These are phyloP conservation scores for Cryptosporidium bovis DNA, from an alignment of 169 alveolate species.

Conservation along the genomic window DNA sequence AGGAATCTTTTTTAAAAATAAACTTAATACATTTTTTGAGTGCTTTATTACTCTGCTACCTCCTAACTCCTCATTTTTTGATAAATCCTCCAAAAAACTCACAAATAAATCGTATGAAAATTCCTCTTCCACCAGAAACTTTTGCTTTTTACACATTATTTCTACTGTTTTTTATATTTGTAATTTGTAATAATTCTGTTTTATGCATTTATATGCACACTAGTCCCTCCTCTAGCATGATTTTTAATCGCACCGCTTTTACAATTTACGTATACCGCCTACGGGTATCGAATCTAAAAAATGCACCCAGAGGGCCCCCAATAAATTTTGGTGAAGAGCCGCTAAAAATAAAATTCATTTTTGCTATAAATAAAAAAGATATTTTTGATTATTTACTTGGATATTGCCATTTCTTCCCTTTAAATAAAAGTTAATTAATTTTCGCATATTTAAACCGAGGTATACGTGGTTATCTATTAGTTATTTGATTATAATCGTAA, in stretches of 20 bases:
- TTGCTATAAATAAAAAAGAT: no score
- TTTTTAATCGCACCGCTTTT: slow-evolving; percentile 10
- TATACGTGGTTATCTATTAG: no score
- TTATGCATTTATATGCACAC: slow-evolving; percentile 73
- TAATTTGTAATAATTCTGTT: not conserved
- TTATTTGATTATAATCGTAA: no score
- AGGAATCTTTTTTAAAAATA: slow-evolving; percentile 42
- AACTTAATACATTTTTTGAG: slow-evolving; percentile 33
- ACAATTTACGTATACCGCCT: slow-evolving; percentile 10
- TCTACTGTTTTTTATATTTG: not conserved
- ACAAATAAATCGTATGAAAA: slow-evolving; percentile 11
- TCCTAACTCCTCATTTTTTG: slow-evolving; percentile 29
- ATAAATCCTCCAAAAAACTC: slow-evolving; percentile 27
- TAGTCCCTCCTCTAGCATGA: slow-evolving; percentile 63
- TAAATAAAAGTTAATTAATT: no score
- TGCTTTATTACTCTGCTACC: slow-evolving; percentile 24
- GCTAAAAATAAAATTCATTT: no score
- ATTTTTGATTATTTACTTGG: no score
- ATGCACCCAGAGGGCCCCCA: slow-evolving; percentile 62
- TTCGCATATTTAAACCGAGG: no score
- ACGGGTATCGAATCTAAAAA: slow-evolving; percentile 72
- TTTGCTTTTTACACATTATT: slow-evolving; percentile 5
- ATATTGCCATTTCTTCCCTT: no score
- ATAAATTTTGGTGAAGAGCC: not conserved
- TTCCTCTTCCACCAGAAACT: not conserved